A percentile compares a stretch with the other conserved stretches of the same genome.
Evolutionary conservation across 129 eudicot species (phyloP).

Genomic region (Apium graveolens): DNA sequence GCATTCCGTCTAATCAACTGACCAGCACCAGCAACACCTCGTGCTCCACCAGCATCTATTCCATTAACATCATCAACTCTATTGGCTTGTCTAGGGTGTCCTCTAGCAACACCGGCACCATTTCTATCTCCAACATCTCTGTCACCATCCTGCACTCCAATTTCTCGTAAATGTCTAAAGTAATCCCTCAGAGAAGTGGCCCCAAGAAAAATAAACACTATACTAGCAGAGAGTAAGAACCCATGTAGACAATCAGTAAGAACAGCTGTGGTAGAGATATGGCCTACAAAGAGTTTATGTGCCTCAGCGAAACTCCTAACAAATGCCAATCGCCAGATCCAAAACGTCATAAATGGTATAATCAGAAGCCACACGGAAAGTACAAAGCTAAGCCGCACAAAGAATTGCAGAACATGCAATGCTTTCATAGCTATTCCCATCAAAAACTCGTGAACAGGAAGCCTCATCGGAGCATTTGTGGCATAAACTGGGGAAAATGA

Average conservation of each 20-base stretch:
- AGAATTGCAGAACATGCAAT: slow-evolving; percentile 66
- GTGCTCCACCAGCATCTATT: slow-evolving; percentile 70
- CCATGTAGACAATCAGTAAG: slow-evolving; percentile 91
- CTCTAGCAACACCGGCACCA: slow-evolving; percentile 88
- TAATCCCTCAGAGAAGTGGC: slow-evolving; percentile 87
- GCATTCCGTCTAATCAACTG: slow-evolving; percentile 83
- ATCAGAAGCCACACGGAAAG: slow-evolving; percentile 87
- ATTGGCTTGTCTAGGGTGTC: slow-evolving; percentile 60
- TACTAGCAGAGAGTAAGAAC: slow-evolving; percentile 83
- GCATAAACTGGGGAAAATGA: slow-evolving; percentile 94
- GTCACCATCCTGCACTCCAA: slow-evolving; percentile 81
- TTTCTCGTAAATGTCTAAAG: slow-evolving; percentile 78
- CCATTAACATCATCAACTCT: slow-evolving; percentile 66
- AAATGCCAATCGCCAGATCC: slow-evolving; percentile 97
- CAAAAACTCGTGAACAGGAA: slow-evolving; percentile 76
- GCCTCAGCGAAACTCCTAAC: slow-evolving; percentile 77
- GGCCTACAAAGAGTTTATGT: slow-evolving; percentile 59
- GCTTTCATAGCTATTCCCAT: slow-evolving; percentile 83
- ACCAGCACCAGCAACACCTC: slow-evolving; percentile 90
- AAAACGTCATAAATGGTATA: slow-evolving; percentile 88
- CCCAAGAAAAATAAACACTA: slow-evolving; percentile 82
- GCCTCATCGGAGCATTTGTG: slow-evolving; percentile 74
- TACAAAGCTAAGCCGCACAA: slow-evolving; percentile 74
- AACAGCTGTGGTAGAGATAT: slow-evolving; percentile 55
- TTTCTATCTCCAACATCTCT: slow-evolving; percentile 78